Conservation (phyloP, 139 green algal genomes). For the Tetraselmis striata region DNA sequence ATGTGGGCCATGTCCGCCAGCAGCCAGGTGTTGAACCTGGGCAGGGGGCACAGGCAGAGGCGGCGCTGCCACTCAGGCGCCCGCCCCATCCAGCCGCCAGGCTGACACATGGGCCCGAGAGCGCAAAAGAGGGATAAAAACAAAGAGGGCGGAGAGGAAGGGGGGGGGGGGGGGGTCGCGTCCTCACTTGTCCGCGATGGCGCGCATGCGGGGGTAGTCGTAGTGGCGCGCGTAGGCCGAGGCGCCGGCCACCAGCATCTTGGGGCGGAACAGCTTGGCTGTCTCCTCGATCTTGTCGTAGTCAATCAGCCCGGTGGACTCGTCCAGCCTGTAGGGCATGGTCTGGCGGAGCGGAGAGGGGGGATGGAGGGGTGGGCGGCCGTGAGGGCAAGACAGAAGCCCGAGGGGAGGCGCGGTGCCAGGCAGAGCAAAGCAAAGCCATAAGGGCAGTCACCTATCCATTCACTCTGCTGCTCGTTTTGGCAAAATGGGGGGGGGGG, state of each 20-base stretch:
- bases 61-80: too few species aligned
- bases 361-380: too few species aligned
- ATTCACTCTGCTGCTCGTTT: too few species aligned
- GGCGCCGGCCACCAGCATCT: slow-evolving; percentile 90
- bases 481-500: too few species aligned
- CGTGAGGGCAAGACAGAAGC: too few species aligned
- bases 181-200: slow-evolving; percentile 59
- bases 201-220: slow-evolving; percentile 91
- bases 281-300: slow-evolving; percentile 80
- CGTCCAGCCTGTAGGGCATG: slow-evolving; percentile 93
- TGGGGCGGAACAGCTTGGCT: slow-evolving; percentile 68
- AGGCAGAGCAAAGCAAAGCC: too few species aligned
- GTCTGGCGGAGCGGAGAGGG: slow-evolving; percentile 44
- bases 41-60: not conserved
- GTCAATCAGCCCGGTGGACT: slow-evolving; percentile 92
- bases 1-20: slow-evolving; percentile 99
- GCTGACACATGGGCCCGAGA: too few species aligned
- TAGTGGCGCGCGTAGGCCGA: slow-evolving; percentile 91
- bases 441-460: too few species aligned
- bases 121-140: too few species aligned
- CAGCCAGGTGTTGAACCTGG: slow-evolving; percentile 51
- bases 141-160: not conserved
- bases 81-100: too few species aligned
- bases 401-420: too few species aligned
- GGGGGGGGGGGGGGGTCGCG: too few species aligned